Evolutionary conservation across 257 asterid species (phyloP), one percentile per base, ranked within the genome.

Genomic region (Jacaranda mimosifolia): DNA sequence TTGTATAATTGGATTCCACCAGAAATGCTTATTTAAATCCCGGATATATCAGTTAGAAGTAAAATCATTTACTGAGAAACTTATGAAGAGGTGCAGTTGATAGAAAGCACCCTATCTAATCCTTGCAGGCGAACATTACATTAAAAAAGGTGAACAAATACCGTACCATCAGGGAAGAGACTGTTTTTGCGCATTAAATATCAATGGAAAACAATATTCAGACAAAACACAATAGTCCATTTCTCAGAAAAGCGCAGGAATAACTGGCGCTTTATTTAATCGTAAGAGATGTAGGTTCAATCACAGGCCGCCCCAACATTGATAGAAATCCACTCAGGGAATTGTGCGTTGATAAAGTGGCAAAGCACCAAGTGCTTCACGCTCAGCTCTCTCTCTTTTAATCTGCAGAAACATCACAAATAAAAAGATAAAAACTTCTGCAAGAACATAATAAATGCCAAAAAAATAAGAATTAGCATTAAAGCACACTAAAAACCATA

Each of bases 341-440:
- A 93, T n/a, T 49, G 97, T 86, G 56, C 97, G 96, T 81, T 93
- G 96, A 72, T 90, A 89, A 72, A 93, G 96, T 12, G 98, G 97
- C 69, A 81, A 82, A 11, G 89, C 98, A 64, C 97, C 97, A 11
- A 91, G 89, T 15, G 93, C 94, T 82, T 89, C 87, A 18, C 98
- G 96, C 80, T 93, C 98, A 40, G 97, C 97, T 4, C 59, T 73
- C 88, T 93, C 98, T 79, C 84, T 85, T 82, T 93, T 85, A 46
- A 93, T 89, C 98, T 93, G 88, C 70, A 76, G 56, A 51, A 63
- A 66, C 48, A 59, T 7, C n/a, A 63, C 0, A n/a, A 9, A 63
- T 12, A 55, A n/a, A 39, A 6, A 6, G 46, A 21, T 68, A 46
- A 67, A 53, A 17, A 40, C 18, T 21, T 17, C 39, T 6, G n/a